Evolutionary conservation across 164 flowering plant species (phyloP), one percentile per base, ranked within the genome.

Genomic region (Umbilicus rupestris): DNA sequence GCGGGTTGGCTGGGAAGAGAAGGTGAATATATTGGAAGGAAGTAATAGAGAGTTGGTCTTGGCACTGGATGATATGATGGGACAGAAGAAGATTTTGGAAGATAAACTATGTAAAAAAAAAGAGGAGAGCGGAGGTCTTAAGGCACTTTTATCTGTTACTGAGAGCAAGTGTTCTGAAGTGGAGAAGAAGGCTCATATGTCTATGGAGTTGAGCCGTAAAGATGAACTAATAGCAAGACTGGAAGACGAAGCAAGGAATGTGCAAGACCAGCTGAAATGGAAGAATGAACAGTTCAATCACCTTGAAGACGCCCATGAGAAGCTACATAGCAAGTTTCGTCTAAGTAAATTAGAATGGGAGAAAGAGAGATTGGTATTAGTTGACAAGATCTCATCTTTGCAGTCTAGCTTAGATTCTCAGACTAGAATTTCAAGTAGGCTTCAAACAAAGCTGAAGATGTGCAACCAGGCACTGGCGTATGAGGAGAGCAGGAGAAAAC

Each of bases 211-310:
- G 68, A 78, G 73, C 55, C 70, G 63, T 60, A 80, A 81, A 73
- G 85, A 79, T 47, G 81, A 73, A 65, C 20, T 76, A 47, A 39
- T 82, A 22, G 30, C 42, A 35, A 64, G 72, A 30, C 60, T 81
- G 55, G 91, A 85, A 71, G 81, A 78, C 55, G 81, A 82, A 68
- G 69, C 75, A 1, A 65, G 70, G 28, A 73, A 76, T 62, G 64
- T 79, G 3, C 75, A 73, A 68, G 84, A 81, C 29, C 69, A 79
- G 77, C 73, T 86, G 17, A 86, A 85, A 68, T 83, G 88, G 89
- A 88, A 81, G 83, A 80, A 72, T 31, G 95, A 88, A 72, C 89
- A 82, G 70, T 83, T 86, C 55, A 42, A 71, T 12, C 85, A 85
- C 74, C 87, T 88, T 16, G 81, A 85, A 74, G 85, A 86, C 75